Percentiles rank a stretch among this genome's conserved stretches.
Conservation (phyloP, 345 rosid genomes). For the Noccaea caerulescens region DNA sequence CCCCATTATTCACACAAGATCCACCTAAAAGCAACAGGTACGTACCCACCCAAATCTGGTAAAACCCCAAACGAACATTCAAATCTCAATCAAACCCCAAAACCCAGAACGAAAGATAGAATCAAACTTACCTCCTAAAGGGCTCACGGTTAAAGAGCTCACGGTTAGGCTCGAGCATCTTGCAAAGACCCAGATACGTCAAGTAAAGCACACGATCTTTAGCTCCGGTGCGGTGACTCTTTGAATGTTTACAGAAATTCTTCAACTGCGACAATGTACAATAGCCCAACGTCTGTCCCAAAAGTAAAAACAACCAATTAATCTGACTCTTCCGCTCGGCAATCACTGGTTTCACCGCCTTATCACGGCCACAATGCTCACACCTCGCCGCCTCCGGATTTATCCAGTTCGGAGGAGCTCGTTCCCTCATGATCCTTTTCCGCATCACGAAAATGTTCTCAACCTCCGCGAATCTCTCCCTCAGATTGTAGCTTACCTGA, state of each 20-base stretch:
- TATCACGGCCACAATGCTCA: conserved; percentile 55
- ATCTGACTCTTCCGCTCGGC: conserved; percentile 54
- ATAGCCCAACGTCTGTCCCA: conserved; percentile 70
- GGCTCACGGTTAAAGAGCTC: conserved; percentile 43
- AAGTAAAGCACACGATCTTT: conserved; percentile 78
- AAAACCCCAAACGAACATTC: not conserved
- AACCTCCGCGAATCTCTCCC: conserved; percentile 55
- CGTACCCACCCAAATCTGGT: no score
- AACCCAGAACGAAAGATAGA: not conserved
- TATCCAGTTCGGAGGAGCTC: conserved; percentile 70
- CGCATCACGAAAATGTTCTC: conserved; percentile 40
- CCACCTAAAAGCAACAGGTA: conserved; percentile 6
- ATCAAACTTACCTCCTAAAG: not conserved
- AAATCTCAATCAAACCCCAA: not conserved
- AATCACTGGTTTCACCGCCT: conserved; percentile 62
- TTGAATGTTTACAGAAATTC: conserved; percentile 84
- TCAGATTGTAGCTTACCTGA: conserved; percentile 56
- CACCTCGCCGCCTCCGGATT: conserved; percentile 56
- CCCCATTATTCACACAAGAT: conserved; percentile 10
- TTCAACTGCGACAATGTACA: conserved; percentile 77
- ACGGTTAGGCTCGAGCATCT: conserved; percentile 64
- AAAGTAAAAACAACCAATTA: conserved; percentile 86
- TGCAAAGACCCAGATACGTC: conserved; percentile 66
- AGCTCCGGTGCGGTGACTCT: conserved; percentile 79
- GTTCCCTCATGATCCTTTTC: conserved; percentile 55